Conservation (phyloP, 2,329 filamentous ascomycete genomes). For the Teratosphaeria viscida region DNA sequence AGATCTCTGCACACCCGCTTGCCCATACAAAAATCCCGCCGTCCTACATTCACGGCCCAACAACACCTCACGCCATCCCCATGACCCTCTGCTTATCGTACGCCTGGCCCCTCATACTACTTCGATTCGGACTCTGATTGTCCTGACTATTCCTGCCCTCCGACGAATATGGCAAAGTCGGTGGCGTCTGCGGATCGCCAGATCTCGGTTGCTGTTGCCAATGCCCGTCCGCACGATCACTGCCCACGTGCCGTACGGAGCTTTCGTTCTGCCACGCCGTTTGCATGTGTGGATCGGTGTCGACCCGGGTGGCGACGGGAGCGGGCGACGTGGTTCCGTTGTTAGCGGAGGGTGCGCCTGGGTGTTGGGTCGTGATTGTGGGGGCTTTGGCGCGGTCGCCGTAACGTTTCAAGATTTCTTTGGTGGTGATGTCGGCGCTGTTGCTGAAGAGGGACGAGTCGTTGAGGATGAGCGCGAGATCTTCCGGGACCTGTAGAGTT, state of each 20-base stretch:
- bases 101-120: slow-evolving; percentile 13
- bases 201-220: background rate
- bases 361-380: slow-evolving; percentile 29
- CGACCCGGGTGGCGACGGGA: slow-evolving; percentile 57
- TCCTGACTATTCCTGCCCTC: slow-evolving; percentile 19
- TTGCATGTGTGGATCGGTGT: slow-evolving; percentile 69
- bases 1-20: background rate
- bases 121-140: slow-evolving; percentile 21
- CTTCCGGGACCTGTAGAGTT: slow-evolving; percentile 70
- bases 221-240: slow-evolving; percentile 14
- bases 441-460: slow-evolving; percentile 75
- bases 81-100: slow-evolving; percentile 20
- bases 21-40: background rate
- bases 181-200: slow-evolving; percentile 12
- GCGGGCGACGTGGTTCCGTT: slow-evolving; percentile 27
- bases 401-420: slow-evolving; percentile 91
- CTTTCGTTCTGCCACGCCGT: slow-evolving; percentile 70
- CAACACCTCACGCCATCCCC: slow-evolving; percentile 9
- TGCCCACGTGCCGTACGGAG: slow-evolving; percentile 62
- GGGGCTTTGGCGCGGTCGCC: slow-evolving; percentile 65
- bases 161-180: slow-evolving; percentile 17
- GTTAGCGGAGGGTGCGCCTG: background rate
- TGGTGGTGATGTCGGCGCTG: slow-evolving; percentile 81
- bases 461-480: slow-evolving; percentile 74
- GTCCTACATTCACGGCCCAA: background rate